A percentile compares a stretch with the other conserved stretches of the same genome.
These are phyloP conservation scores for Alternaria tenuissima DNA, from an alignment of 2,329 filamentous ascomycete species.

Conservation along the genomic window DNA sequence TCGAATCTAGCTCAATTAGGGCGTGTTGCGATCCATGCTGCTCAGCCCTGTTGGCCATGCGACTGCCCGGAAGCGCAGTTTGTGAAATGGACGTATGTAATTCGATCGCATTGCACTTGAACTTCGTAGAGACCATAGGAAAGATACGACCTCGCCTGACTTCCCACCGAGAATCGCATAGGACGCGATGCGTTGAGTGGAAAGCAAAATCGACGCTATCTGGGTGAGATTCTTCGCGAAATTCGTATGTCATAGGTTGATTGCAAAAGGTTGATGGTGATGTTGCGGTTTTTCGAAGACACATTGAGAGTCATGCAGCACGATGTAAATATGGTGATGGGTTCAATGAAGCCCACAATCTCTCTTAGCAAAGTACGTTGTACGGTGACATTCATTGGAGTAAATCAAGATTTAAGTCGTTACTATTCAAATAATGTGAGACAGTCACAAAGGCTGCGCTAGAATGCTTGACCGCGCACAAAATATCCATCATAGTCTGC, in stretches of 20 bases:
- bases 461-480: background rate
- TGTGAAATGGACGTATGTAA: background rate
- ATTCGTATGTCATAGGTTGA: background rate
- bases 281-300: background rate
- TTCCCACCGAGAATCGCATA: background rate
- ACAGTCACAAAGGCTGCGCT: background rate
- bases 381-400: background rate
- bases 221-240: background rate
- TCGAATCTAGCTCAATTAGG: background rate
- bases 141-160: background rate
- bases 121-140: no score
- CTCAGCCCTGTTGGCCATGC: background rate
- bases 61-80: background rate
- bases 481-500: background rate
- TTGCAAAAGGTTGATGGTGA: background rate
- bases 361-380: background rate
- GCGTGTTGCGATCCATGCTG: background rate
- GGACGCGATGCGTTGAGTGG: background rate
- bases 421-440: background rate
- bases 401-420: background rate
- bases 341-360: background rate
- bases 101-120: background rate
- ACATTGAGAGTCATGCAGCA: background rate
- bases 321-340: background rate
- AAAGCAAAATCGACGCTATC: background rate